phyloP scores from a whole-genome alignment of 163 green algal genomes.

The Trebouxia gelatinosa region DNA sequence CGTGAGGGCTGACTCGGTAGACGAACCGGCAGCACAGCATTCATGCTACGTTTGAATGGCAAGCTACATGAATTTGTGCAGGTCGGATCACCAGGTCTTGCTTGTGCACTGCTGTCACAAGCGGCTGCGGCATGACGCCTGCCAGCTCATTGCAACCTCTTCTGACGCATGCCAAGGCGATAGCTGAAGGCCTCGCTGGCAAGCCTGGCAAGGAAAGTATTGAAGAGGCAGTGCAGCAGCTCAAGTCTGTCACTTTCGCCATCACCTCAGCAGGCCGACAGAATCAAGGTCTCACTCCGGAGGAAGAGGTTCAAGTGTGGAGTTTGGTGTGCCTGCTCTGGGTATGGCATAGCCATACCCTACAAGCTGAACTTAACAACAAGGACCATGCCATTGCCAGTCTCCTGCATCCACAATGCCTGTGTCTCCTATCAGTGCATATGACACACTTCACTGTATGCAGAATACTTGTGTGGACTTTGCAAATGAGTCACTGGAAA shows the following conservation, averaged over 20 bases:
- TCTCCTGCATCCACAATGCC: too few species aligned
- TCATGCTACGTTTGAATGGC: too few species aligned
- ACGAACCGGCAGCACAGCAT: too few species aligned
- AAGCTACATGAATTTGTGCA: too few species aligned
- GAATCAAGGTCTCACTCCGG: background rate
- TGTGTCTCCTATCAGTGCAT: too few species aligned
- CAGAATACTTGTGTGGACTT: slow-evolving; percentile 32
- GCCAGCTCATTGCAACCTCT: background rate
- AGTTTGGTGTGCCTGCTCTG: slow-evolving; percentile 20
- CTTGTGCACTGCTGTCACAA: too few species aligned
- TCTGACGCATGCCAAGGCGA: background rate
- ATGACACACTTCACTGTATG: background rate
- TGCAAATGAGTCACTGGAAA: background rate
- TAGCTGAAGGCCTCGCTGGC: background rate
- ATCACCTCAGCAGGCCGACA: slow-evolving; percentile 23
- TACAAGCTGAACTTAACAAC: too few species aligned
- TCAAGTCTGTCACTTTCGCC: slow-evolving; percentile 29
- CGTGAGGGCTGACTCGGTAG: too few species aligned
- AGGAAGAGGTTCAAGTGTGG: slow-evolving; percentile 4
- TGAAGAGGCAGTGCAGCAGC: slow-evolving; percentile 13
- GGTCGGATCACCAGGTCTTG: too few species aligned
- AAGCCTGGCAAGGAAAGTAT: background rate
- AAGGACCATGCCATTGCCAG: too few species aligned
- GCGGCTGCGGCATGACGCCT: too few species aligned
- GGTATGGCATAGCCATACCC: too few species aligned